A percentile compares a stretch with the other conserved stretches of the same genome.
Conservation (phyloP, 1,284 basidiomycete genomes). For the Trametes polyzona region DNA sequence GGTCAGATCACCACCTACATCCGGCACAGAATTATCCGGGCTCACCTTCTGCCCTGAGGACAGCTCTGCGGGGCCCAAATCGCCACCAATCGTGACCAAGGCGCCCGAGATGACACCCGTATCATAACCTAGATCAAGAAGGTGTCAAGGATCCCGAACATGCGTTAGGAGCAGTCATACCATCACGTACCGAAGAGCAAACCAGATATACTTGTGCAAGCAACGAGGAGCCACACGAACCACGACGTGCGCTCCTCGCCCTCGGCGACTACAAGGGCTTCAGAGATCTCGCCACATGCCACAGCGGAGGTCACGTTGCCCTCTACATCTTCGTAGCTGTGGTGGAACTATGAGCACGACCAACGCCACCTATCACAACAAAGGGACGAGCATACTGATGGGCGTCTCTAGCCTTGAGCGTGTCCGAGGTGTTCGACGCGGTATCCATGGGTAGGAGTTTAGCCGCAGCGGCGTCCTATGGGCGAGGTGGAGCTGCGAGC, state of each 20-base stretch:
- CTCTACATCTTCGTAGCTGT: conserved; percentile 32
- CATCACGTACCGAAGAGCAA: conserved; percentile 68
- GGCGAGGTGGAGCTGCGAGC: too few relatives aligned
- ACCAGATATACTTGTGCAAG: conserved; percentile 72
- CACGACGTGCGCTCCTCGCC: conserved; percentile 71
- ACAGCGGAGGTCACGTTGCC: conserved; percentile 22
- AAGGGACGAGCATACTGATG: conserved; percentile 7
- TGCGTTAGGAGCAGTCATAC: neutral
- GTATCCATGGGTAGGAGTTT: too few relatives aligned
- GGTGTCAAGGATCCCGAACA: neutral
- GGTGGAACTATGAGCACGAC: neutral
- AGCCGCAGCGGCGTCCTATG: too few relatives aligned
- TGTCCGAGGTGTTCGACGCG: conserved; percentile 12
- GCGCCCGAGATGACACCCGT: conserved; percentile 82
- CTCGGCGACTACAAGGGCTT: conserved; percentile 63
- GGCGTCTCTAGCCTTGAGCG: conserved; percentile 9
- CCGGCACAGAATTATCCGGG: conserved; percentile 8
- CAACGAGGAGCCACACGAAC: conserved; percentile 73
- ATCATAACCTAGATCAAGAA: conserved; percentile 63
- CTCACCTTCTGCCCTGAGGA: conserved; percentile 72
- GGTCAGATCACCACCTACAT: neutral
- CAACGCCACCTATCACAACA: neutral
- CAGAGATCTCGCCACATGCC: conserved; percentile 58
- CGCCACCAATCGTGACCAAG: conserved; percentile 71
- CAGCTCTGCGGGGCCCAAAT: conserved; percentile 63